Evolutionary conservation across 192 early-diverging fungal species (phyloP), one percentile per base, ranked within the genome.

Genomic region (Linnemannia exigua): DNA sequence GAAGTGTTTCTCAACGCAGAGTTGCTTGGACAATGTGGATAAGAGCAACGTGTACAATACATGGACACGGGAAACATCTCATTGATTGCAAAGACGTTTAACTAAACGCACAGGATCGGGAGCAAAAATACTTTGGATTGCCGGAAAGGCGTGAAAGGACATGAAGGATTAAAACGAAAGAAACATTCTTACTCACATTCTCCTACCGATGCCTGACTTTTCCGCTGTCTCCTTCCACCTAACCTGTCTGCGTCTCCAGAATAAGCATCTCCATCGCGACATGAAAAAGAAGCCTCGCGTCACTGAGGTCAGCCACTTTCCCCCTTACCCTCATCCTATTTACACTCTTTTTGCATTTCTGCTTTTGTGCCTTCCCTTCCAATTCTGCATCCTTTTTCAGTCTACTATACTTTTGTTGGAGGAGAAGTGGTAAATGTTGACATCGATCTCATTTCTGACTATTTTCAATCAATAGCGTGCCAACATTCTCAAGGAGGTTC

Each of bases 401-500:
- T 48, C 28, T 11, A 1, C 25, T 28, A 15, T 25, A 16, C 47
- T 52, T 66, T 38, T 44, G 9, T 4, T 41, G 36, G 22, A 20
- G n/a, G 19, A 11, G 36, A 41, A 70, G 22, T 9, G 36, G 33
- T 17, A 38, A 35, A 69, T 54, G 46, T 37, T 44, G 31, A 35
- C 70, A 35, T n/a, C 58, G 58, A 63, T 63, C 25, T 6, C 8
- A 1, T 31, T 33, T 54, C 25, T 67, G 11, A 46, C 20, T 22
- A 19, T 46, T 63, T 66, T 75, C 28, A 25, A 31, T 70, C 11
- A n/a, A 74, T 88, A 94, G 93, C 91, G 93, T 48, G 94, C 93
- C 46, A 95, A 95, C 84, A 95, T 98, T 75, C 89, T 96, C 75
- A 95, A 97, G 76, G 97, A 98, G 88, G 94, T 96, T 11, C 91